Conservation (phyloP, 352 stramenopile genomes). For the Phytopythium ostracodes region DNA sequence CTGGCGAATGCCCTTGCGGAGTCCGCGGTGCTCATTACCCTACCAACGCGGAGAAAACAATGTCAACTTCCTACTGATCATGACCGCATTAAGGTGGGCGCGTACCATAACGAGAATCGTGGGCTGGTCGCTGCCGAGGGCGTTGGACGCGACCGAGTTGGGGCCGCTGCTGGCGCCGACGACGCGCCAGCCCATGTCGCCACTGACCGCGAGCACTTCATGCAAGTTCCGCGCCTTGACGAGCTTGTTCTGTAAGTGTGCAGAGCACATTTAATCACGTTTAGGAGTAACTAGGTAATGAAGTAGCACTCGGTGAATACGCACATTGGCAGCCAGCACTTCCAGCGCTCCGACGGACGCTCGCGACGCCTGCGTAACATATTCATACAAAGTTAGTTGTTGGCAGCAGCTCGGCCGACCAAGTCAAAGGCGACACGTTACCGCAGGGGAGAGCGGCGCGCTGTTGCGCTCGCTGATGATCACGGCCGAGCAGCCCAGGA, state of each 20-base stretch:
- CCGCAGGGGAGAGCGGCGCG: constrained; percentile 65
- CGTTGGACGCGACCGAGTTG: constrained; percentile 60
- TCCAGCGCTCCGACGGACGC: constrained; percentile 71
- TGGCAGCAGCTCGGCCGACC: background rate
- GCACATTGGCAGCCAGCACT: constrained; percentile 71
- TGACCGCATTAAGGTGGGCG: background rate
- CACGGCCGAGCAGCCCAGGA: constrained; percentile 63
- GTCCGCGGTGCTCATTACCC: constrained; percentile 76
- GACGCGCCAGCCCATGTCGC: constrained; percentile 67
- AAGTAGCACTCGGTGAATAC: constrained; percentile 4
- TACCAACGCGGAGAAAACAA: constrained; percentile 9
- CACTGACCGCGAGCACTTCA: constrained; percentile 52
- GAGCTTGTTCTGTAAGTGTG: constrained; percentile 44
- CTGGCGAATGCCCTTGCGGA: constrained; percentile 67
- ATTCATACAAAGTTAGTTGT: background rate
- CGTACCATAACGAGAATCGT: constrained; percentile 83
- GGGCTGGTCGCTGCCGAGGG: constrained; percentile 38
- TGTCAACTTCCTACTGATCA: background rate
- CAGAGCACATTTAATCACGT: background rate
- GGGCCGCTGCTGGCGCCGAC: constrained; percentile 68
- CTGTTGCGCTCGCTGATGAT: constrained; percentile 70
- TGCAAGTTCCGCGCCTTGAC: constrained; percentile 67
- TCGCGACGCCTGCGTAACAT: constrained; percentile 38
- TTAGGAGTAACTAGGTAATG: background rate
- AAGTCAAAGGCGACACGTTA: constrained; percentile 5